Conservation (phyloP, 2,329 filamentous ascomycete species). For the Pyrenophora seminiperda region DNA sequence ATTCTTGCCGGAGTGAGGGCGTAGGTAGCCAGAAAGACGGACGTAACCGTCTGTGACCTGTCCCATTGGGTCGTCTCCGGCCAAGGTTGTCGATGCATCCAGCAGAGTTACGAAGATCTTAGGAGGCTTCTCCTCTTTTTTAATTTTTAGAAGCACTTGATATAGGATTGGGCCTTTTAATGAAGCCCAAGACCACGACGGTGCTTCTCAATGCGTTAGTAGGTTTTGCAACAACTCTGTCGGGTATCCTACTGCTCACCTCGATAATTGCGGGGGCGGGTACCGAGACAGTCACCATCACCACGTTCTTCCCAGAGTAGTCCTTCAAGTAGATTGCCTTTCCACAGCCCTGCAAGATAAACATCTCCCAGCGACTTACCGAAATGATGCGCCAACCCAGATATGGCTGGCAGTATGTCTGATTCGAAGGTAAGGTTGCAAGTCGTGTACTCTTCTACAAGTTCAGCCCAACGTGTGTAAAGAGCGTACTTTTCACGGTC, state of each 20-base stretch:
- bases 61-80: neutral
- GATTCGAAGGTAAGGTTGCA: neutral
- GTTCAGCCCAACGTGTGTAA: neutral
- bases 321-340: neutral
- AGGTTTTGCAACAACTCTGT: neutral
- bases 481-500: neutral
- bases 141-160: too few relatives aligned
- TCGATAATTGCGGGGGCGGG: neutral
- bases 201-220: neutral
- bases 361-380: neutral
- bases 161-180: neutral
- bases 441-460: neutral
- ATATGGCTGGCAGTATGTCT: neutral
- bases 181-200: slow-evolving; percentile 5
- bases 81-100: neutral
- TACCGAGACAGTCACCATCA: neutral
- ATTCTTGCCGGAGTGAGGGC: neutral
- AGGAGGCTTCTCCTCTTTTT: too few relatives aligned
- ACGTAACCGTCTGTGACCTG: neutral
- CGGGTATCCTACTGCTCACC: neutral
- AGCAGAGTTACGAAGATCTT: neutral
- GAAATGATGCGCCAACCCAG: neutral
- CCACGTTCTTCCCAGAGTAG: neutral
- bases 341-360: neutral
- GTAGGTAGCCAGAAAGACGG: neutral